A percentile compares a stretch with the other conserved stretches of the same genome.
phyloP scores from a whole-genome alignment of 352 stramenopile species.

The Globisporangium sylvaticum region DNA sequence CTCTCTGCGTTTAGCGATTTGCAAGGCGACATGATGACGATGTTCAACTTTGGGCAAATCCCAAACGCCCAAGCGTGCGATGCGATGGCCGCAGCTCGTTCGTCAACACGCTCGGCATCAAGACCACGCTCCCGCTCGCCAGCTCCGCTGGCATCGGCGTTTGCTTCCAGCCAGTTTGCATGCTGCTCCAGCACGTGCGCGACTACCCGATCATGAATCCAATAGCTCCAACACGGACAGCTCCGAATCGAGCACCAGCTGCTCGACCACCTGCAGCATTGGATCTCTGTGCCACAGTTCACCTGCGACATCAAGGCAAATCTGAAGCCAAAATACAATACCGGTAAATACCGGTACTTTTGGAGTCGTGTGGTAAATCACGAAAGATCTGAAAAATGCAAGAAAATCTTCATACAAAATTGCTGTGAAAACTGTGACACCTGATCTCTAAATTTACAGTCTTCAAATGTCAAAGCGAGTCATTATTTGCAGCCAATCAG shows the following conservation, averaged over 20 bases:
- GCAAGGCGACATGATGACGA: slow-evolving; percentile 6
- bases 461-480: not conserved
- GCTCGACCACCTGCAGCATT: too few relatives aligned
- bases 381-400: too few relatives aligned
- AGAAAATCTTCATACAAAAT: too few relatives aligned
- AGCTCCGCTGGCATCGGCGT: slow-evolving; percentile 30
- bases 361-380: too few relatives aligned
- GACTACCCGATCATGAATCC: slow-evolving; percentile 33
- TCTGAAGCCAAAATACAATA: too few relatives aligned
- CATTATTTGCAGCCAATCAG: not conserved
- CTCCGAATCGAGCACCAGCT: too few relatives aligned
- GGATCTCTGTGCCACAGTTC: too few relatives aligned
- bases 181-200: slow-evolving; percentile 27
- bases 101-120: slow-evolving; percentile 25
- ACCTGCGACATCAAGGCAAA: too few relatives aligned
- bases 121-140: slow-evolving; percentile 27
- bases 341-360: too few relatives aligned
- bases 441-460: too few relatives aligned
- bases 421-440: too few relatives aligned
- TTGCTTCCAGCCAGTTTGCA: slow-evolving; percentile 39
- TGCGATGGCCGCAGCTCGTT: slow-evolving; percentile 33
- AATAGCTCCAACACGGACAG: too few relatives aligned
- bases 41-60: slow-evolving; percentile 28
- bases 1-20: slow-evolving; percentile 22
- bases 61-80: slow-evolving; percentile 46